Evolutionary conservation across 371 early-diverging fungal genomes (phyloP), one percentile per base, ranked within the genome.

Genomic region (Mortierella sp.): DNA sequence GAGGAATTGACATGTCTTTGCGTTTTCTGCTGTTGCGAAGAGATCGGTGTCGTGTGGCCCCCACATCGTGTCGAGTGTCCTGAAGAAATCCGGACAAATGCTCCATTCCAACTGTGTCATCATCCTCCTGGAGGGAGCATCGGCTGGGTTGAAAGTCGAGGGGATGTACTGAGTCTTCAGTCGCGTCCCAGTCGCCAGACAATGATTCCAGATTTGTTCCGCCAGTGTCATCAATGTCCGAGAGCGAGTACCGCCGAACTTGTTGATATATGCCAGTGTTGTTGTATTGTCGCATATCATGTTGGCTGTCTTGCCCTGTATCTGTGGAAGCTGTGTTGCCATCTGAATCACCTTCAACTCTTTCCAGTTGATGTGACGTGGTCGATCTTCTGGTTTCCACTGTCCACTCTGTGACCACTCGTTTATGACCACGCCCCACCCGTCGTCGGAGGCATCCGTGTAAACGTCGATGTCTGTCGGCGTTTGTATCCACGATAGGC

Each of bases 91-190:
- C 37, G 55, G 56, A 1, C 56, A 45, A 14, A 53, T 55, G 28
- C 53, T 29, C 74, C 45, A 65, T 18, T 75, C 74, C 37, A 74
- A 7, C 14, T 75, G 68, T 4, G 61, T 45, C 0, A 48, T 16
- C 25, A 81, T 21, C 21, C 58, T 64, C 12, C 70, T 70, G 9
- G 64, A 69, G 9, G 70, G 74, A 4, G 70, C 29, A 16, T 70
- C 74, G 28, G 73, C 81, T 12, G 72, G 81, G 45, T 72, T 74
- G 70, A 68, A 53, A 14, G 44, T 16, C 25, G 75, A 74, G 0
- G 82, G 64, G 3, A 80, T 62, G 50, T 67, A 80, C 5, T 51
- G 28, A n/a, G 70, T 45, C 23, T 63, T 66, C 48, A 73, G 15
- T 19, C 74, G 26, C 12, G 68, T 67, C 43, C 62, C 62, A 3